These are phyloP conservation scores for Aspergillus sp. DNA, from an alignment of 2,329 filamentous ascomycete species.

Conservation along the genomic window DNA sequence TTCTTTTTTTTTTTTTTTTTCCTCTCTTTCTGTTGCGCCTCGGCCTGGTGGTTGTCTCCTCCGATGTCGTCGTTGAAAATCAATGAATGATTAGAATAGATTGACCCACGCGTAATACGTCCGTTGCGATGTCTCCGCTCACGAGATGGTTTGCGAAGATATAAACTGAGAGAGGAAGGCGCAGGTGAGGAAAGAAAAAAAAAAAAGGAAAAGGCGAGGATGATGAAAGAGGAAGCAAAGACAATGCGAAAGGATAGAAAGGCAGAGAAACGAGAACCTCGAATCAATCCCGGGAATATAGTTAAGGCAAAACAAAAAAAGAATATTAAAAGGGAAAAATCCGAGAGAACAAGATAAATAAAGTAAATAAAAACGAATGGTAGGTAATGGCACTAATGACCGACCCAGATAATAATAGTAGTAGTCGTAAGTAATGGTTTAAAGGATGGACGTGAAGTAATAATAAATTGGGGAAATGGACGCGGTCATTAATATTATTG, in stretches of 20 bases:
- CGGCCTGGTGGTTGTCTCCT: constrained; percentile 6
- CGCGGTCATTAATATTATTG: constrained; percentile 2
- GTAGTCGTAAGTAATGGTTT: neutral
- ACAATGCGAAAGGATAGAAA: constrained; percentile 16
- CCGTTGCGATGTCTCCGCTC: constrained; percentile 1
- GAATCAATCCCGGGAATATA: neutral
- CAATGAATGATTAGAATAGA: constrained; percentile 7
- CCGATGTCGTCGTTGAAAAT: constrained; percentile 14
- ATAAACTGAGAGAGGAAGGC: neutral
- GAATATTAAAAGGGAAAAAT: neutral
- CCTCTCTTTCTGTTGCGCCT: constrained; percentile 6
- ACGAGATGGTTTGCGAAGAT: neutral
- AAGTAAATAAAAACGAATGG: neutral
- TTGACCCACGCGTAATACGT: constrained; percentile 8
- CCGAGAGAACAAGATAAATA: neutral
- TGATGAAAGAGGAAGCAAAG: constrained; percentile 20
- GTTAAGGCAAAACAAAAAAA: neutral
- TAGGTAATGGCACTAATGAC: neutral
- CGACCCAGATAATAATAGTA: neutral
- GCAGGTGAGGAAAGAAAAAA: constrained; percentile 17
- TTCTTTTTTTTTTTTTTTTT: constrained; percentile 2
- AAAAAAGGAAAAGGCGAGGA: constrained; percentile 7
- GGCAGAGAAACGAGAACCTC: constrained; percentile 1
- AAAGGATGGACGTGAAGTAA: constrained; percentile 1
- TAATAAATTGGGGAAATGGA: neutral